These are phyloP conservation scores for Kondoa malvinella DNA, from an alignment of 768 basidiomycete species.

Conservation along the genomic window DNA sequence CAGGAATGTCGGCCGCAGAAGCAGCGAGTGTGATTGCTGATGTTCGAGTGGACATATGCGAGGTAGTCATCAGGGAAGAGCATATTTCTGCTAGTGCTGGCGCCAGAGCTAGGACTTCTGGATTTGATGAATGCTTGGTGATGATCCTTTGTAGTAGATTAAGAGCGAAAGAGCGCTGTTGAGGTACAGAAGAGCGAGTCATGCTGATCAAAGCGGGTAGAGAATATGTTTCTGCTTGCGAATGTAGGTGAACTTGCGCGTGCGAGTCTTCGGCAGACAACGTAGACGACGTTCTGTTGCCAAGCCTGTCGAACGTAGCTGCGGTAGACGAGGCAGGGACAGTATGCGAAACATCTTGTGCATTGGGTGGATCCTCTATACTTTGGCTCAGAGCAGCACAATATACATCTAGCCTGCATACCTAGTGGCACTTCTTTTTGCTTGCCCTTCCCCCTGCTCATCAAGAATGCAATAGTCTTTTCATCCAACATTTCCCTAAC, in stretches of 20 bases:
- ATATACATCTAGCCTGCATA: not conserved
- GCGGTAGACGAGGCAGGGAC: not conserved
- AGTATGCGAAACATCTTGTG: not conserved
- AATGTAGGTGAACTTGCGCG: not conserved
- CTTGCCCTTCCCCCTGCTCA: not conserved
- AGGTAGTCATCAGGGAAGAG: not conserved
- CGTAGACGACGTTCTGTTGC: too few relatives aligned
- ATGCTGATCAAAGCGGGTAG: not conserved
- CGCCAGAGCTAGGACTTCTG: not conserved
- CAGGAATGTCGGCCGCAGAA: not conserved
- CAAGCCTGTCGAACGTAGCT: not conserved
- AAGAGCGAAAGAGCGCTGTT: not conserved
- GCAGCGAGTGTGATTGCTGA: not conserved
- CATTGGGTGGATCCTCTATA: too few relatives aligned
- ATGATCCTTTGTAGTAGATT: not conserved
- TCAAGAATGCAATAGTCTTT: not conserved
- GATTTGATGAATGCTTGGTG: not conserved
- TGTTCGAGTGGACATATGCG: not conserved
- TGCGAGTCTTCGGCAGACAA: too few relatives aligned
- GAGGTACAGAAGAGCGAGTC: not conserved
- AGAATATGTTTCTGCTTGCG: not conserved
- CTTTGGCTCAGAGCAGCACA: too few relatives aligned
- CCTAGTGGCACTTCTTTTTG: not conserved
- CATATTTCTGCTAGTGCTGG: not conserved
- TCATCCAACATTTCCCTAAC: not conserved